Evolutionary conservation across 768 basidiomycete genomes (phyloP), one percentile per base, ranked within the genome.

Genomic region (Lactarius sanguifluus): DNA sequence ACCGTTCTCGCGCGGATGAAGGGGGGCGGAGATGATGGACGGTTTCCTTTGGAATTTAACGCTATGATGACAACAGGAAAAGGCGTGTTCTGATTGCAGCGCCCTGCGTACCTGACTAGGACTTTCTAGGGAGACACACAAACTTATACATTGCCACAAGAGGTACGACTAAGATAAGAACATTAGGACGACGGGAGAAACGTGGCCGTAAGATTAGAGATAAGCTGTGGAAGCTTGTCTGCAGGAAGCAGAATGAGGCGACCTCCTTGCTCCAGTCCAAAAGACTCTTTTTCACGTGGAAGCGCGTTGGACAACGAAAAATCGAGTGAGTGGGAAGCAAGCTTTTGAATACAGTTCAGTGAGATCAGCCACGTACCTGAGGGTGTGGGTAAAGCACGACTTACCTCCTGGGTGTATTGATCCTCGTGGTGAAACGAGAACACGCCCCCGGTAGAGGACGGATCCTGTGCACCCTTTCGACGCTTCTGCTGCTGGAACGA

Each of bases 391-490:
- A 32, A 57, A 28, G 57, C 55, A 15, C 71, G 28, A 68, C 84
- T 55, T 59, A 91, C 92, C 79, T 85, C 77, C 64, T 83, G 81
- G 60, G 94, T 86, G 50, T 80, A 80, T 50, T 88, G 87, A 75
- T 97, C 95, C 74, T 97, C 96, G 0, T 90, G 88, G 73, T 97
- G 94, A 78, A 92, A 96, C 2, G 86, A 78, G 72, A 88, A 90
- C 6, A 86, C 78, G 0, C 87, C 84, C 61, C 86, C 85, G 2
- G 72, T 71, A 15, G 81, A 80, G 7, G 76, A 72, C 55, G 77
- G 69, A 47, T 74, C 64, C 56, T 72, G 65, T 66, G 64, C 61
- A 4, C 68, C 62, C 38, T 81, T 81, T 67, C 71, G 76, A 72
- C 81, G 85, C 67, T 74, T 80, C 45, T 76, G 77, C 65, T 71